These are phyloP conservation scores for Penicillium sp. DNA, from an alignment of 2,329 filamentous ascomycete species.

Conservation along the genomic window DNA sequence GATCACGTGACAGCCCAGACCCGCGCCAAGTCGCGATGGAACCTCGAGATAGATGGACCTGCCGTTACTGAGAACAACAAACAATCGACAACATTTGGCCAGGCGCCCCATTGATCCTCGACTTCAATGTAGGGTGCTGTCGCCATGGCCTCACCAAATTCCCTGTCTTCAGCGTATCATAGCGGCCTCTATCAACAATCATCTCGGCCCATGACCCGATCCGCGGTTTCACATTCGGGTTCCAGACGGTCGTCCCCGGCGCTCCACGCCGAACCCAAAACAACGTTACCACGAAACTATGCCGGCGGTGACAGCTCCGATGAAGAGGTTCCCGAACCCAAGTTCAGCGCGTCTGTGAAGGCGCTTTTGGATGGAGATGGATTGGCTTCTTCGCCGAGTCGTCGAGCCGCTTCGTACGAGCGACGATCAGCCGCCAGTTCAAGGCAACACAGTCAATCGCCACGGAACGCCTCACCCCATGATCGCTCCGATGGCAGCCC, in stretches of 20 bases:
- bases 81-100: constrained; percentile 21
- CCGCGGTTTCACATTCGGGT: constrained; percentile 34
- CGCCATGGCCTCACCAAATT: constrained; percentile 39
- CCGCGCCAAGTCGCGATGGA: constrained; percentile 11
- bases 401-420: constrained; percentile 20
- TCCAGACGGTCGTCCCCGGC: constrained; percentile 35
- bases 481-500: constrained; percentile 42
- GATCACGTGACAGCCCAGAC: constrained; percentile 17
- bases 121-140: constrained; percentile 28
- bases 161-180: constrained; percentile 36
- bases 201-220: constrained; percentile 39
- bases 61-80: constrained; percentile 20
- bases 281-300: constrained; percentile 28
- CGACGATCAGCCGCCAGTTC: constrained; percentile 25
- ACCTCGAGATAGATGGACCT: constrained; percentile 16
- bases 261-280: constrained; percentile 20
- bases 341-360: constrained; percentile 88
- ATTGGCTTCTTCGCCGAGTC: constrained; percentile 49
- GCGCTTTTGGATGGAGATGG: constrained; percentile 65
- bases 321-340: constrained; percentile 86
- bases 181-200: constrained; percentile 35
- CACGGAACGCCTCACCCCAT: constrained; percentile 37
- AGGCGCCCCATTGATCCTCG: constrained; percentile 25
- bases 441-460: constrained; percentile 33
- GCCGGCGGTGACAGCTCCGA: constrained; percentile 81